These are phyloP conservation scores for Carex kokanica DNA, from an alignment of 176 grass and related monocot genomes.

Conservation along the genomic window DNA sequence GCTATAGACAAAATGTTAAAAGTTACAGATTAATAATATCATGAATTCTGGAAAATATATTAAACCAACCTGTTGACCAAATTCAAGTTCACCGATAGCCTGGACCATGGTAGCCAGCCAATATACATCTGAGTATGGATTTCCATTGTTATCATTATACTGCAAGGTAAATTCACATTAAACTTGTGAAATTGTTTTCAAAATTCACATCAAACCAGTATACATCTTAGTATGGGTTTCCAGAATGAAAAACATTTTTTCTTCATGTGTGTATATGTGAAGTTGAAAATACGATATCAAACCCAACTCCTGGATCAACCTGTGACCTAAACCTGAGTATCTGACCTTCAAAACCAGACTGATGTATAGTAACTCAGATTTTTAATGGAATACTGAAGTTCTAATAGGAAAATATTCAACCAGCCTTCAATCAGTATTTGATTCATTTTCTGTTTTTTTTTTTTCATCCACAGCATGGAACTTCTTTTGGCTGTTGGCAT, in stretches of 20 bases:
- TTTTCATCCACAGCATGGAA: not conserved
- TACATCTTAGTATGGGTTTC: too few species aligned
- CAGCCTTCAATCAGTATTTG: not conserved
- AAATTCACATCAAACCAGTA: not conserved
- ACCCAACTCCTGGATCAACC: not conserved
- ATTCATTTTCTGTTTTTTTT: not conserved
- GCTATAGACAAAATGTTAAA: not conserved
- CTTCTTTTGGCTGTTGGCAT: not conserved
- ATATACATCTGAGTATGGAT: conserved; percentile 84
- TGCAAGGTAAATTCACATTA: conserved; percentile 43
- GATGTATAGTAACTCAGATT: not conserved
- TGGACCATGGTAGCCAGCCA: conserved; percentile 94
- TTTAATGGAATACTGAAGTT: not conserved
- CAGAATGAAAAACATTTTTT: not conserved
- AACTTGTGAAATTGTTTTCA: not conserved
- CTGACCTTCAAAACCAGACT: not conserved
- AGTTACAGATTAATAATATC: not conserved
- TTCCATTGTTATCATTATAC: conserved; percentile 98
- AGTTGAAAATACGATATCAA: not conserved
- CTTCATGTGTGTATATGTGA: not conserved
- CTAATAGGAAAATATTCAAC: not conserved
- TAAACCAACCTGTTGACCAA: conserved; percentile 83
- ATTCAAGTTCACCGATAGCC: conserved; percentile 88
- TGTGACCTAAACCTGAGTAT: not conserved
- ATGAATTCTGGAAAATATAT: conserved; percentile 17